A percentile compares a stretch with the other conserved stretches of the same genome.
Conservation (phyloP, 2,329 filamentous ascomycete genomes). For the Emmonsia crescens region DNA sequence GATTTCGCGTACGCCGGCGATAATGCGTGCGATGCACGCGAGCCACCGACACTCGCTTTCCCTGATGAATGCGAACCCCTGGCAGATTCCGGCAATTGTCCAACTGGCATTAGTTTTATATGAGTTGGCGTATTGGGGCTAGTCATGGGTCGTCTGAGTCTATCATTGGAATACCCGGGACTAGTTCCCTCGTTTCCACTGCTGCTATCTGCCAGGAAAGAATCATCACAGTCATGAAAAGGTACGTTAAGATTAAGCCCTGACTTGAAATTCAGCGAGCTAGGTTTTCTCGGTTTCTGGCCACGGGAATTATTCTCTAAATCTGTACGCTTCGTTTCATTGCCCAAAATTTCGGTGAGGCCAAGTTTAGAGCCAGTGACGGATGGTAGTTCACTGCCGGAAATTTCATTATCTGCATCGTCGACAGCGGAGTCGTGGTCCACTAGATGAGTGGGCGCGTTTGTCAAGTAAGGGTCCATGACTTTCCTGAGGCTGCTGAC, state of each 20-base stretch:
- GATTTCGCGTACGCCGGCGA: background rate
- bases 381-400: conserved; percentile 15
- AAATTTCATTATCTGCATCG: conserved; percentile 16
- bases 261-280: conserved; percentile 13
- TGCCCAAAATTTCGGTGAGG: background rate
- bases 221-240: conserved; percentile 19
- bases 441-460: conserved; percentile 14
- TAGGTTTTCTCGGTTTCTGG: background rate
- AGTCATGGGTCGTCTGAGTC: conserved; percentile 14
- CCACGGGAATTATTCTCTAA: background rate
- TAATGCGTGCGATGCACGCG: background rate
- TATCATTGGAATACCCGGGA: conserved; percentile 8
- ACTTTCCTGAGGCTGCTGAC: conserved; percentile 73
- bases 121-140: conserved; percentile 14
- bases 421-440: conserved; percentile 5
- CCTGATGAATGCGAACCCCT: background rate
- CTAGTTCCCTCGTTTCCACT: conserved; percentile 22
- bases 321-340: background rate
- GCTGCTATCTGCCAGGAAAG: conserved; percentile 27
- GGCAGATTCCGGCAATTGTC: background rate
- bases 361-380: conserved; percentile 4
- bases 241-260: conserved; percentile 20
- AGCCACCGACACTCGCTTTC: background rate
- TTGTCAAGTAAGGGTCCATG: conserved; percentile 69
- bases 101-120: background rate